A percentile compares a stretch with the other conserved stretches of the same genome.
These are phyloP conservation scores for Leishmania guyanensis DNA, from an alignment of 208 protist genomes.

Conservation along the genomic window DNA sequence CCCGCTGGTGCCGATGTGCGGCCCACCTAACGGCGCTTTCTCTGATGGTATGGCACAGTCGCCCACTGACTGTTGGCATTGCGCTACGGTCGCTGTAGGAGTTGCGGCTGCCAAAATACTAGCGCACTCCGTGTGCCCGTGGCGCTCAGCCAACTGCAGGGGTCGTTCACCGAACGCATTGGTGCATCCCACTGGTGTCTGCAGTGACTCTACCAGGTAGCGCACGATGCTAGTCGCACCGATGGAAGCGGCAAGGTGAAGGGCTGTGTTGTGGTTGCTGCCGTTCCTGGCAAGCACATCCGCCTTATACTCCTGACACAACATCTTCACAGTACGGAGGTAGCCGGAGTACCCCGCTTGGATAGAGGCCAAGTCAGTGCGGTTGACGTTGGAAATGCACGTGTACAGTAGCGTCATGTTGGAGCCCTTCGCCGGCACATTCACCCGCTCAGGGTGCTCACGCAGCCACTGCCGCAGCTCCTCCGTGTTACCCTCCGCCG, in stretches of 20 bases:
- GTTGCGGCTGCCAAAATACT: constrained; percentile 10
- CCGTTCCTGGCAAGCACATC: constrained; percentile 54
- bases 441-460: constrained; percentile 44
- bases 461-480: constrained; percentile 60
- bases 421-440: constrained; percentile 37
- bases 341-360: constrained; percentile 27
- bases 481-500: constrained; percentile 42
- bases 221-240: constrained; percentile 37
- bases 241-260: constrained; percentile 47
- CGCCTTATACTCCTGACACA: constrained; percentile 68
- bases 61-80: neutral
- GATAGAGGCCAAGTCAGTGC: constrained; percentile 25
- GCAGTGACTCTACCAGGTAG: constrained; percentile 37
- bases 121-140: constrained; percentile 13
- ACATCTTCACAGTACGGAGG: constrained; percentile 44
- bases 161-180: constrained; percentile 47
- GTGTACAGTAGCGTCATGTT: constrained; percentile 59
- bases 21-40: neutral
- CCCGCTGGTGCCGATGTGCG: neutral
- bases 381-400: constrained; percentile 31
- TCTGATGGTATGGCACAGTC: neutral
- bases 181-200: constrained; percentile 17
- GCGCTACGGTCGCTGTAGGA: neutral
- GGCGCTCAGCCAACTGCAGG: constrained; percentile 32
- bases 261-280: constrained; percentile 44